Conservation (phyloP, 2,329 filamentous ascomycete genomes). For the Epichloe coenophiala region DNA sequence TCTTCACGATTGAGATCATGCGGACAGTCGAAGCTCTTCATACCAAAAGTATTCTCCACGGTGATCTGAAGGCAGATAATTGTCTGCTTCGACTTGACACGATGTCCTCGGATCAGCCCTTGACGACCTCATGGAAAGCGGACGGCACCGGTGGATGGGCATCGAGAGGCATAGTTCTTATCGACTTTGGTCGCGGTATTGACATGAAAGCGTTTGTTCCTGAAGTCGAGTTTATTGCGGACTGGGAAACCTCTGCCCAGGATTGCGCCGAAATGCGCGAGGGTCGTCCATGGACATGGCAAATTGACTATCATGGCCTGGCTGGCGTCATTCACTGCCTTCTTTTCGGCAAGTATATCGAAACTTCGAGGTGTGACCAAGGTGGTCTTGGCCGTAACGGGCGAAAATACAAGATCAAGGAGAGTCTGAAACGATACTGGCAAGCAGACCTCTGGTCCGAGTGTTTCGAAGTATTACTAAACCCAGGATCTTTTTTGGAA, state of each 20-base stretch:
- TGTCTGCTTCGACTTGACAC: conserved; percentile 72
- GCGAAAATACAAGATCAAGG: conserved; percentile 66
- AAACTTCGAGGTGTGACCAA: conserved; percentile 49
- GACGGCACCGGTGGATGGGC: conserved; percentile 69
- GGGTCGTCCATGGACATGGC: conserved; percentile 88
- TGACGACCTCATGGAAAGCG: conserved; percentile 53
- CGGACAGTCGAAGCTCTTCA: conserved; percentile 84
- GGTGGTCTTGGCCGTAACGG: conserved; percentile 43
- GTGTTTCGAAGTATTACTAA: conserved; percentile 74
- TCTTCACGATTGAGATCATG: conserved; percentile 83
- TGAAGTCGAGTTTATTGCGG: conserved; percentile 72
- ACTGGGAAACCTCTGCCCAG: conserved; percentile 79
- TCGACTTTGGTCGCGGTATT: conserved; percentile 90
- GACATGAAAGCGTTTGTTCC: conserved; percentile 77
- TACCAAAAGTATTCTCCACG: conserved; percentile 66
- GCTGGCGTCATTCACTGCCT: conserved; percentile 80
- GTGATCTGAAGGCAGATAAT: conserved; percentile 92
- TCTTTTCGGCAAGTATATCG: conserved; percentile 90
- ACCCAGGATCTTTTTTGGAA: conserved; percentile 56
- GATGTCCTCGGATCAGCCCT: conserved; percentile 26
- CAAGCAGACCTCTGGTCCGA: conserved; percentile 81
- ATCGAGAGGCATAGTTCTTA: conserved; percentile 67
- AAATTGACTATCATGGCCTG: conserved; percentile 90
- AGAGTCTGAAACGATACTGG: conserved; percentile 89
- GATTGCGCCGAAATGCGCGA: conserved; percentile 96